Base-by-base conservation (phyloP, 306 rosid genomes). In the Begonia fuchsioides region DNA sequence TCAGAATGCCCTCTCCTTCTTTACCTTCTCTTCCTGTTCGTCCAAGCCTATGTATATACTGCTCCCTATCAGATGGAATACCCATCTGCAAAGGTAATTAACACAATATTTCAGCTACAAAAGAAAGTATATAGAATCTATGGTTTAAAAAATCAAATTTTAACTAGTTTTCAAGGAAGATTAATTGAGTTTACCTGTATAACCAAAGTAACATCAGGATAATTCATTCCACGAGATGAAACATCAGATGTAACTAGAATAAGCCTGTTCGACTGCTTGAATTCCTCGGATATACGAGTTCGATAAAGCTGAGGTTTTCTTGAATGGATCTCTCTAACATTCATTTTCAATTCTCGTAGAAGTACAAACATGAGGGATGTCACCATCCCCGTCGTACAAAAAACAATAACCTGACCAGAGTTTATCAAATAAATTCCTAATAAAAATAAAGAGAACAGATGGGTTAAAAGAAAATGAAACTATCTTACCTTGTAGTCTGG, bases 131-230 rank as follows among this genome's bases (percentile, higher is more conserved):
- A 49, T 38, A 5, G 18, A 38, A 35, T 13, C 44, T 47, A 48
- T 58, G 18, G 60, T 10, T 10, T 26, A 11, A 8, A 18, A 61
- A 41, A 26, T 26, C 44, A 20, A 13, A 52, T 32, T 9, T 44
- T 44, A n/a, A n/a, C 14, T 6, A 40, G 39, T 52, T 15, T 18
- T 14, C 41, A 10, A 0, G 1, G 7, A 39, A 17, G 59, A 48
- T 43, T 56, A 38, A 50, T 26, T 26, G 7, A 4, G 8, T 13
- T 51, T 68, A 90, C 95, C 92, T 90, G 94, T 55, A 81, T 67
- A 64, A 90, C 92, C 75, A 90, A 72, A n/a, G 94, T 78, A 56
- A 84, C 97, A 68, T 84, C 95, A 39, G 97, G 97, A 60, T 90
- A 84, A 68, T 81, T 76, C 82, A 90, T 79, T 64, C 97, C 97